Conservation (phyloP, 2,329 filamentous ascomycete species). For the Cladorrhinum sp. region DNA sequence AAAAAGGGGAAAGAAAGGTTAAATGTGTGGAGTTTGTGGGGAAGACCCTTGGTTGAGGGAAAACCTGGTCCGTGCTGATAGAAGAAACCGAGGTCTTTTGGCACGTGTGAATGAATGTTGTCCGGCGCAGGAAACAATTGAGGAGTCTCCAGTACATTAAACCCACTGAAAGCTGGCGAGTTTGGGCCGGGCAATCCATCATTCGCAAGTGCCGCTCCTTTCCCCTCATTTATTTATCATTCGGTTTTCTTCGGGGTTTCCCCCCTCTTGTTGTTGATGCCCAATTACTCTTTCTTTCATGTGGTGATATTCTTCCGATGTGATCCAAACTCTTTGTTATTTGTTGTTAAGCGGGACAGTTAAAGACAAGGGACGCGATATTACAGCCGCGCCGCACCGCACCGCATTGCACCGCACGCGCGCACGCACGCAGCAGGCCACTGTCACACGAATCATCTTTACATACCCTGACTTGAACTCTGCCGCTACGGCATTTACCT, state of each 20-base stretch:
- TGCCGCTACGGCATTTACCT: neutral
- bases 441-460: neutral
- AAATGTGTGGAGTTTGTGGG: slow-evolving; percentile 8
- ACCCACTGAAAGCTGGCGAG: neutral
- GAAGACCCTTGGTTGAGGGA: slow-evolving; percentile 8
- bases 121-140: neutral
- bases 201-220: neutral
- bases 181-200: too few relatives aligned
- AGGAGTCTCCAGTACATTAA: neutral
- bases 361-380: neutral
- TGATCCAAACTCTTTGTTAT: neutral
- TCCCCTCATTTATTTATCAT: neutral
- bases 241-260: neutral
- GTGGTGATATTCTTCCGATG: neutral
- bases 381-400: too few relatives aligned
- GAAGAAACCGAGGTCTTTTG: neutral
- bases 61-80: neutral
- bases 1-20: neutral
- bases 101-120: slow-evolving; percentile 7
- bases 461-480: neutral
- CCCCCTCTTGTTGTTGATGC: neutral
- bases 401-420: too few relatives aligned
- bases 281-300: neutral
- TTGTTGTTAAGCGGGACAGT: neutral
- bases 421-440: too few relatives aligned